Evolutionary conservation across 108 stramenopile genomes (phyloP), one percentile per base, ranked within the genome.

Genomic region (Licmophora abbreviata): DNA sequence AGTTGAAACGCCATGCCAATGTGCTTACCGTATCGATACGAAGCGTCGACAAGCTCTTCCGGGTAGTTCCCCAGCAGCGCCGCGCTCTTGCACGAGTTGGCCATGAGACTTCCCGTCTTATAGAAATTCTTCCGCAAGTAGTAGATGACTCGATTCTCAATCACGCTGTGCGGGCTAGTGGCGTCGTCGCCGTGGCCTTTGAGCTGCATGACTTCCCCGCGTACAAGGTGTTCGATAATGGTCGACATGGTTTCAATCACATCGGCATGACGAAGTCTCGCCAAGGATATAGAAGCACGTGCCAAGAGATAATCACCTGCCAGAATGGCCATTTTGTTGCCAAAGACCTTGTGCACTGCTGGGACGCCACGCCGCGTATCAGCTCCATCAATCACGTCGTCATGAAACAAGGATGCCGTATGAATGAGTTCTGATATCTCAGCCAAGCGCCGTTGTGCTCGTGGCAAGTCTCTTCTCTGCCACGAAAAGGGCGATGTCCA

Each of bases 381-480:
- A 23, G 96, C 83, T 44, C 81, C 84, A 49, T 99, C 98, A 61
- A 99, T 96, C 43, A 99, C 98, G 64, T 99, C 98, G 54, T 99
- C 98, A 66, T 99, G 95, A 51, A 95, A 89, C 12, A 99, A 69
- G 15, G 84, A 88, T 18, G 98, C 96, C 2, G 98, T 97, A 72
- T 99, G 98, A 50, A 99, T 96, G 79, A 97, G 90, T 81, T 99
- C 98, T 12, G 95, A 92, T 25, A 99, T 97, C 73, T 96, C 95
- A 10, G 96, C 98, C 37, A 99, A 71, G 5, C 98, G 70, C 12
- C 88, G 81, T 66, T 99, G 96, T 8, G 84, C 77, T 48, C 79
- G 64, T 0, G 72, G 72, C 7, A 81, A 50, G 38, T 81, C 79
- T 3, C 41, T 37, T 18, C 79, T 64, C 45, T 74, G 74, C 66